These are phyloP conservation scores for Fusarium sp. DNA, from an alignment of 2,329 filamentous ascomycete species.

Conservation along the genomic window DNA sequence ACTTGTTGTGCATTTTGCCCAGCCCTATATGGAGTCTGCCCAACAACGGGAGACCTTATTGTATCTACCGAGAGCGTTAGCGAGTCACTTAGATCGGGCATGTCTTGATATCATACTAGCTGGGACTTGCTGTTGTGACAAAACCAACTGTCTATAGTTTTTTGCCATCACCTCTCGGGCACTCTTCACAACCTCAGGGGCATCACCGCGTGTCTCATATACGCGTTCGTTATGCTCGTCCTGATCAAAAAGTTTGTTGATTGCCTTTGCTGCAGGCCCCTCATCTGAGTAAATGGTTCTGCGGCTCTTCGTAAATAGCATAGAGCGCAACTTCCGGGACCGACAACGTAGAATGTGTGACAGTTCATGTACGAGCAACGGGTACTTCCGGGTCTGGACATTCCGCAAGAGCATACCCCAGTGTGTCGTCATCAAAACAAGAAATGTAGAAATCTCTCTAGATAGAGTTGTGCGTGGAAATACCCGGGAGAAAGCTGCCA, in stretches of 20 bases:
- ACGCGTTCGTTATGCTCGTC: constrained; percentile 43
- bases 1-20: constrained; percentile 20
- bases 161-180: constrained; percentile 15
- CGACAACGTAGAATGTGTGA: constrained; percentile 39
- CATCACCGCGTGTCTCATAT: constrained; percentile 10
- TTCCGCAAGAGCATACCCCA: constrained; percentile 37
- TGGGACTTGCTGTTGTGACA: constrained; percentile 11
- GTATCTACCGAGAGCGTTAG: constrained; percentile 29
- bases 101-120: constrained; percentile 28
- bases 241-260: constrained; percentile 41
- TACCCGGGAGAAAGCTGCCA: constrained; percentile 17
- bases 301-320: constrained; percentile 49
- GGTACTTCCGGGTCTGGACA: constrained; percentile 41
- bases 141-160: constrained; percentile 22
- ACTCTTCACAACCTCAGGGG: constrained; percentile 12
- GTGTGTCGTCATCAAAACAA: constrained; percentile 32
- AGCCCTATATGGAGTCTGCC: not conserved
- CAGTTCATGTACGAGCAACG: constrained; percentile 46
- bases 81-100: not conserved
- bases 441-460: constrained; percentile 39
- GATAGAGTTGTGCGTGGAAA: constrained; percentile 9
- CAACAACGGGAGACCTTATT: constrained; percentile 19
- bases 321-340: constrained; percentile 40
- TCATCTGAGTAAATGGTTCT: constrained; percentile 43
- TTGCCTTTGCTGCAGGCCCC: constrained; percentile 10